Percentiles rank a stretch among this genome's conserved stretches.
Evolutionary conservation across 768 basidiomycete species (phyloP).

Genomic region (Sarcodon sp.): DNA sequence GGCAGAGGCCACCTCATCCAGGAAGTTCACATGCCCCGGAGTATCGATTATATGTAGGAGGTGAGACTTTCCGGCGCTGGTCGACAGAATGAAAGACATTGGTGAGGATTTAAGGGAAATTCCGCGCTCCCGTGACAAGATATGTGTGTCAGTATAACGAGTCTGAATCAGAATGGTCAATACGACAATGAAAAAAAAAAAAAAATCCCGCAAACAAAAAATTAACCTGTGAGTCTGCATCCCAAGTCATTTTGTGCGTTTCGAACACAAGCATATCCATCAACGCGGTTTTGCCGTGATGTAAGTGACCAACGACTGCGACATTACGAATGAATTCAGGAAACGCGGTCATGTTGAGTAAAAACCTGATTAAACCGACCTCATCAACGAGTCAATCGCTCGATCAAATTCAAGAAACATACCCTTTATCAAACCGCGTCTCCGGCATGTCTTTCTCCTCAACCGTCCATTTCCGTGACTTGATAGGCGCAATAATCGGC

Average conservation of each 20-base stretch:
- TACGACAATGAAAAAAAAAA: conserved; percentile 1
- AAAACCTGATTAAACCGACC: conserved; percentile 41
- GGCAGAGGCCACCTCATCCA: conserved; percentile 91
- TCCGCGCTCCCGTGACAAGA: conserved; percentile 75
- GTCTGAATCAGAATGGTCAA: conserved; percentile 30
- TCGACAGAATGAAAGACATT: conserved; percentile 84
- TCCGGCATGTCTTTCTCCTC: conserved; percentile 94
- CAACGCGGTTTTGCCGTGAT: conserved; percentile 95
- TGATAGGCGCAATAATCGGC: conserved; percentile 91
- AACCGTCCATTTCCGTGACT: conserved; percentile 88
- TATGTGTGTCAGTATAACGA: conserved; percentile 93
- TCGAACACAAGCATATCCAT: conserved; percentile 97
- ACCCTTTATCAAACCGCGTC: conserved; percentile 98
- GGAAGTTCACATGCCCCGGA: conserved; percentile 96
- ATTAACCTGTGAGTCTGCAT: conserved; percentile 76
- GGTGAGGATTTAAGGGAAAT: conserved; percentile 96
- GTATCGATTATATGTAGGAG: conserved; percentile 92
- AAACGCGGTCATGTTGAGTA: conserved; percentile 83
- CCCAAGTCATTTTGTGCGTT: conserved; percentile 92
- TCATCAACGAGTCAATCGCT: neutral
- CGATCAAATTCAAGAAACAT: conserved; percentile 16
- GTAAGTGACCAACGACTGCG: conserved; percentile 90
- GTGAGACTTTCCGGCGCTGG: conserved; percentile 84
- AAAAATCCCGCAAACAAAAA: conserved; percentile 7
- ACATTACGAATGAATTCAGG: conserved; percentile 96